Conservation (phyloP, 805 yeast genomes). For the Metschnikowia similis region DNA sequence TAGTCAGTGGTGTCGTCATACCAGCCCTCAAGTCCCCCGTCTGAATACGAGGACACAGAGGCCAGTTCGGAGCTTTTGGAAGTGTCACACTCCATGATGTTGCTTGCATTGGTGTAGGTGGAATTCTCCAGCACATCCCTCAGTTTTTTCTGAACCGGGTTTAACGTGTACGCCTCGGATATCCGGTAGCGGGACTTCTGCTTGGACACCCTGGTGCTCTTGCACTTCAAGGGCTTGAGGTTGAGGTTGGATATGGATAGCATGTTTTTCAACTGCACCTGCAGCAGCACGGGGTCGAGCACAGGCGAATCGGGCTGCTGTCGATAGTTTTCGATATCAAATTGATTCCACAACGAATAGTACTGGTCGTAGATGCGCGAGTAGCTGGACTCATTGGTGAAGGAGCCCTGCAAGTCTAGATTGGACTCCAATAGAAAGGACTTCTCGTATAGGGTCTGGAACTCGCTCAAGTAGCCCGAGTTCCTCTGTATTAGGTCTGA, state of each 20-base stretch:
- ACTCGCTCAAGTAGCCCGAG: constrained; percentile 20
- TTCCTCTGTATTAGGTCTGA: constrained; percentile 22
- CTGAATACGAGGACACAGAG: constrained; percentile 1
- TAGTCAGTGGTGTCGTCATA: background rate
- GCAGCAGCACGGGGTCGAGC: background rate
- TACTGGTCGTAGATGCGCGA: constrained; percentile 29
- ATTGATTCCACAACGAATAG: constrained; percentile 20
- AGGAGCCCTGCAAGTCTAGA: constrained; percentile 26
- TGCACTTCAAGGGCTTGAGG: constrained; percentile 39
- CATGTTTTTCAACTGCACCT: constrained; percentile 8
- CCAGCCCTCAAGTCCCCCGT: constrained; percentile 1
- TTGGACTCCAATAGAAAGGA: constrained; percentile 32
- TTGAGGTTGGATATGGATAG: constrained; percentile 34
- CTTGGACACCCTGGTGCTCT: constrained; percentile 28
- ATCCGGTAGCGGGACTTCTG: constrained; percentile 40
- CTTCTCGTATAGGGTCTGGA: constrained; percentile 30
- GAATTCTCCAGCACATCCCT: constrained; percentile 14
- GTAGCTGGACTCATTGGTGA: constrained; percentile 30
- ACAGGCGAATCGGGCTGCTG: background rate
- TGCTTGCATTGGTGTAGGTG: constrained; percentile 12
- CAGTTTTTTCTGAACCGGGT: constrained; percentile 26
- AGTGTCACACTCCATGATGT: constrained; percentile 11
- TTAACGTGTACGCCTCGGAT: constrained; percentile 34
- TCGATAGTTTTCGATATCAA: constrained; percentile 7
- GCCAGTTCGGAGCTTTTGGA: background rate